Evolutionary conservation across 2,329 filamentous ascomycete species (phyloP), one percentile per base, ranked within the genome.

Genomic region (Dothistroma septosporum): DNA sequence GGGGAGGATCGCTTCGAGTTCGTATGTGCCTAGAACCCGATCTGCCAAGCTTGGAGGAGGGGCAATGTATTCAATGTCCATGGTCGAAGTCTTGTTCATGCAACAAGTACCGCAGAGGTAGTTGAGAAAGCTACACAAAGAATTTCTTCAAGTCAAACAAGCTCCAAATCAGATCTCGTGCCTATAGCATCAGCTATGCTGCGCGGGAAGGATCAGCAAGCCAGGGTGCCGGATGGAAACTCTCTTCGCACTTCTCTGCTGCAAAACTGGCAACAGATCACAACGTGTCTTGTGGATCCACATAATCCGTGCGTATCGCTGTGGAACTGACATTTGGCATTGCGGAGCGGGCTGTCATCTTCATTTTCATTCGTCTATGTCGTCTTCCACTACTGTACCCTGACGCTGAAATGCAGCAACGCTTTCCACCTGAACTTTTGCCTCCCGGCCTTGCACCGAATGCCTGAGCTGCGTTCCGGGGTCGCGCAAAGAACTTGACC

Each of bases 401-500:
- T n/a, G 28, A 28, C 31, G 50, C 50, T 53, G 50, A 19, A 53
- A 53, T n/a, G 47, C 47, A 50, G 47, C 47, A 50, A 50, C 14
- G 19, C 28, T 50, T 1, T n/a, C 19, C 21, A 12, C 21, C 28
- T 31, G 12, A 14, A 10, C 47, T 50, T 50, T 50, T 50, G 47
- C 47, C 21, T 50, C 4, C 11, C 14, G 14, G 19, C 16, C 21
- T 9, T 28, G 21, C 47, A 21, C 21, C 21, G 37, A 50, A 28
- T 28, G 47, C 11, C 11, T 21, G 46, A 24, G 9, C 24, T 31
- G 22, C 47, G 19, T 28, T 28, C 24, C 47, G 21, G 14, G 28
- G 9, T 11, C 14, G 47, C 47, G 14, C 14, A 3, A 19, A 28
- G 12, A 19, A 9, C 2, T 44, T 44, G n/a, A 3, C 14, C 14